Base-by-base conservation (phyloP, 2,329 filamentous ascomycete genomes). In the Rutstroemia sp. region DNA sequence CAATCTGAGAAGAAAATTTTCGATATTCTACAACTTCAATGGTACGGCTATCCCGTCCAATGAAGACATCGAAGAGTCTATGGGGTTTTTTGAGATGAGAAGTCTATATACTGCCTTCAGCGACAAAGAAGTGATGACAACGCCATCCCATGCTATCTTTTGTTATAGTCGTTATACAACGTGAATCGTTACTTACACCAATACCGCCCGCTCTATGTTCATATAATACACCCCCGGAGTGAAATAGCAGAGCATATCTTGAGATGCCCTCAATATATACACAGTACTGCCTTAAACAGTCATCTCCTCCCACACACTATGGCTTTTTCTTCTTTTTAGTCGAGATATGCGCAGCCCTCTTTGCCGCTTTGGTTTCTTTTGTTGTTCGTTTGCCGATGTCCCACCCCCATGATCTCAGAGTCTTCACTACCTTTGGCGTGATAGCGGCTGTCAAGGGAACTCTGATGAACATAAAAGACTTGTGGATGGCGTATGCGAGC, bases 381-480 rank as follows among this genome's bases (percentile, higher is more conserved):
- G 64, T 69, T 38, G 68, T 82, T 65, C 83, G 79, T 76, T 90
- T 95, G 51, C 92, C 92, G 68, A 99, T 94, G 69, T 97, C 84
- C 86, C 89, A 97, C 5, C 94, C 94, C 90, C 92, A 96, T 12
- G 83, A 80, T 61, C 92, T 79, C 27, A 99, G 76, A 12, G 84
- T 82, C 73, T 90, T 95, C 67, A 96, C 94, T n/a, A 97, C 86
- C 73, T 95, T 96, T 1, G 94, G 94, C 8, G 89, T 91, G 37
- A 97, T 79, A 2, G 91, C 92, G 12, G 89, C 91, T 1, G 94
- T 94, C 61, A 97, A 74, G 8, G 94, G 94, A 9, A 99, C 90
- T n/a, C 94, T 83, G 63, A 97, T 72, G 72, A 99, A 96, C 67
- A 99, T 96, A 72, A 97, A 90, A 65, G 88, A 95, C 75, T 99